Evolutionary conservation across 805 yeast species (phyloP).

Genomic region (Millerozyma miso): DNA sequence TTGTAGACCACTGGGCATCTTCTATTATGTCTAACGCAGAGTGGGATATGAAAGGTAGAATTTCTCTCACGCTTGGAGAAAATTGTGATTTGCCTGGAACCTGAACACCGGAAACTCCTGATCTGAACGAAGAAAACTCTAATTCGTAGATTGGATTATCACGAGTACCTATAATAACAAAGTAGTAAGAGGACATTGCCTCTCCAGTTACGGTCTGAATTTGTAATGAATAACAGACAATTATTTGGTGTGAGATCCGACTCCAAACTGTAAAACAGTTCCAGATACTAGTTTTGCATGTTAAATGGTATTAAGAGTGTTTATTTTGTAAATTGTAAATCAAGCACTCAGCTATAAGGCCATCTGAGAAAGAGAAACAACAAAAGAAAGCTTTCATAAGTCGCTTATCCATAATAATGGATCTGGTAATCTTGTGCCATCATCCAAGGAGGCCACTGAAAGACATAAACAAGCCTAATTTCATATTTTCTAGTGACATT

Average conservation of each 20-base stretch:
- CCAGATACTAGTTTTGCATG: not conserved
- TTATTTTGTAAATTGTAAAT: slow-evolving; percentile 2
- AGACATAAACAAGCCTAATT: slow-evolving; percentile 35
- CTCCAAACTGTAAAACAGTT: not conserved
- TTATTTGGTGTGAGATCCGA: not conserved
- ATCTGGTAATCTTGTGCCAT: not conserved
- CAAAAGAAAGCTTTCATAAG: too few relatives aligned
- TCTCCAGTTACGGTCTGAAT: not conserved
- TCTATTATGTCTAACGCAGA: slow-evolving; percentile 89
- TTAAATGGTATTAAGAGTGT: not conserved
- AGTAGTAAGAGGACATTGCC: slow-evolving; percentile 68
- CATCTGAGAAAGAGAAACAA: not conserved
- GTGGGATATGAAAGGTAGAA: slow-evolving; percentile 85
- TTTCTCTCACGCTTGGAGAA: slow-evolving; percentile 65
- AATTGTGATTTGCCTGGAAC: slow-evolving; percentile 56
- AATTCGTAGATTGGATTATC: slow-evolving; percentile 87
- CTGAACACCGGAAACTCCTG: slow-evolving; percentile 8
- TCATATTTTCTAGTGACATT: slow-evolving; percentile 35
- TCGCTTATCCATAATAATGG: not conserved
- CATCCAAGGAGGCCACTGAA: not conserved
- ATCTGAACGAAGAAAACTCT: slow-evolving; percentile 71
- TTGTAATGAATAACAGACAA: too few relatives aligned
- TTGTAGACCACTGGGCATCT: slow-evolving; percentile 77
- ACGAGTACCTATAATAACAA: slow-evolving; percentile 80
- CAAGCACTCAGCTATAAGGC: slow-evolving; percentile 1